These are phyloP conservation scores for Podosphaera fusca DNA, from an alignment of 2,329 filamentous ascomycete genomes.

Conservation along the genomic window DNA sequence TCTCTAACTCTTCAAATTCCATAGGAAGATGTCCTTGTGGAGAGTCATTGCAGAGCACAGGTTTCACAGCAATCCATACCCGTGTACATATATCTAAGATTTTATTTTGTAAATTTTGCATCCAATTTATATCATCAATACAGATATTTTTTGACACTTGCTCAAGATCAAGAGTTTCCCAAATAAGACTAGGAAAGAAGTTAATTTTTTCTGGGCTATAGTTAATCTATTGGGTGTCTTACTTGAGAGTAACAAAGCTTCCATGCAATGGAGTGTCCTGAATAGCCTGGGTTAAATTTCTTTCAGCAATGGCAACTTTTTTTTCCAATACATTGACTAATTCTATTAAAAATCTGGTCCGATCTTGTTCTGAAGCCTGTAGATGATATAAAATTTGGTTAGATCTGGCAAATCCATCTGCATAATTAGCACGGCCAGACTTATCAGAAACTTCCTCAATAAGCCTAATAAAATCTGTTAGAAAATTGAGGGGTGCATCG, in stretches of 20 bases:
- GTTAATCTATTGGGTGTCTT: constrained; percentile 7
- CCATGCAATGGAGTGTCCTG: constrained; percentile 45
- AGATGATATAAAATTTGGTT: constrained; percentile 46
- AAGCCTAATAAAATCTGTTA: constrained; percentile 25
- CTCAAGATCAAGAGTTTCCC: constrained; percentile 7
- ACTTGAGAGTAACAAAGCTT: constrained; percentile 43
- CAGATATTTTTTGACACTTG: not conserved
- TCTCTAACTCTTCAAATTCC: constrained; percentile 47
- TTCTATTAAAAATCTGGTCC: constrained; percentile 27
- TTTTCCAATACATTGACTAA: constrained; percentile 38
- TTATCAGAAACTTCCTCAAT: constrained; percentile 35
- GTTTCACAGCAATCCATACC: constrained; percentile 57
- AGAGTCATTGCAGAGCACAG: constrained; percentile 75
- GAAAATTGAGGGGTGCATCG: constrained; percentile 9
- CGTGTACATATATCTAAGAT: constrained; percentile 36
- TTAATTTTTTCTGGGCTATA: not conserved
- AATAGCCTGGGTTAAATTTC: constrained; percentile 42
- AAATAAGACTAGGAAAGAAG: constrained; percentile 6
- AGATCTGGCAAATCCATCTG: constrained; percentile 66
- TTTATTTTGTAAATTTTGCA: constrained; percentile 22
- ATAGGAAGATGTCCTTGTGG: constrained; percentile 72
- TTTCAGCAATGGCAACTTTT: constrained; percentile 38
- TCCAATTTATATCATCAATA: not conserved
- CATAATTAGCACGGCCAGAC: constrained; percentile 74
- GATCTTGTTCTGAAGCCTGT: constrained; percentile 21